Evolutionary conservation across 768 basidiomycete species (phyloP).

Genomic region (Lentinus tigrinus): DNA sequence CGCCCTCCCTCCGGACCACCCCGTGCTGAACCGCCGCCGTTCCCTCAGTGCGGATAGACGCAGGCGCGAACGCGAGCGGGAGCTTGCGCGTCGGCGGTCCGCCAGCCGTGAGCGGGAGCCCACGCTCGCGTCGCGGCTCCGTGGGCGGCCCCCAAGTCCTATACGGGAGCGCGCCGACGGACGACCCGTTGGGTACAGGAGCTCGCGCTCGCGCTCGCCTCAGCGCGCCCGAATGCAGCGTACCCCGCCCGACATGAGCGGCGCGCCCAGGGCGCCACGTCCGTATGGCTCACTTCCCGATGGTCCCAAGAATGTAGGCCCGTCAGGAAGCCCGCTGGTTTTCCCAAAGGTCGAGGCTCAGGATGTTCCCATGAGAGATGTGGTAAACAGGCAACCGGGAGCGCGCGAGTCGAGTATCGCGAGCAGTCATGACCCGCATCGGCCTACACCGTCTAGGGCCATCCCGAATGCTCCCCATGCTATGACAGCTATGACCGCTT

Average conservation of each 20-base stretch:
- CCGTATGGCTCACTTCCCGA: constrained; percentile 1
- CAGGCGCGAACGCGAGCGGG: neutral
- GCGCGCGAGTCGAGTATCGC: constrained; percentile 8
- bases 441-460: neutral
- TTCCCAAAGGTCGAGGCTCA: constrained; percentile 6
- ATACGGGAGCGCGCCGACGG: constrained; percentile 9
- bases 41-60: constrained; percentile 1
- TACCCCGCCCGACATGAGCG: neutral
- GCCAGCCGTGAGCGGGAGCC: constrained; percentile 7
- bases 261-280: neutral
- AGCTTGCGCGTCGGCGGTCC: neutral
- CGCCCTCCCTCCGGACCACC: neutral
- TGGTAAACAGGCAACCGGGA: neutral
- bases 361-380: constrained; percentile 7
- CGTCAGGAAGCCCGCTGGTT: neutral
- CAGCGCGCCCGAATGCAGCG: neutral
- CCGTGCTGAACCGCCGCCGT: constrained; percentile 3
- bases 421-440: constrained; percentile 8
- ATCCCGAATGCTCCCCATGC: neutral
- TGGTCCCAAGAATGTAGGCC: neutral
- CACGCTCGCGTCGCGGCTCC: constrained; percentile 4
- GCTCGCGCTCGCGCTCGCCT: constrained; percentile 13
- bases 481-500: neutral
- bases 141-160: neutral
- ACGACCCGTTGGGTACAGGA: constrained; percentile 2